Conservation (phyloP, 148 eudicot genomes). For the Fagopyrum tataricum region DNA sequence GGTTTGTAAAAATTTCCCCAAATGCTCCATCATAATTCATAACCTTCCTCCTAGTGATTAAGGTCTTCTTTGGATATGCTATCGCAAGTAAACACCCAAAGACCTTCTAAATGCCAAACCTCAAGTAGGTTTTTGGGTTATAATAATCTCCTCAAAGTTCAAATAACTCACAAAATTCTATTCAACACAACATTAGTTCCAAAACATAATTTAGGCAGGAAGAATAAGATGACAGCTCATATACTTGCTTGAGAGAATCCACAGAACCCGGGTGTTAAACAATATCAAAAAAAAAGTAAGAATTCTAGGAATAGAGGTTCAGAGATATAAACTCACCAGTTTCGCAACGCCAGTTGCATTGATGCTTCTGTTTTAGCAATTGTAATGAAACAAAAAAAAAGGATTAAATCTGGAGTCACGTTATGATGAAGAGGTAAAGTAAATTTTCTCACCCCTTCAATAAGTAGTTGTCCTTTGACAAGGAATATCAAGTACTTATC, state of each 20-base stretch:
- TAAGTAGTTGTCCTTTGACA: background rate
- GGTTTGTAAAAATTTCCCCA: too few species aligned
- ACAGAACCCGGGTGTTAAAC: background rate
- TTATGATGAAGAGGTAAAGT: background rate
- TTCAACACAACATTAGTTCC: background rate
- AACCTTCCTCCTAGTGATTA: too few species aligned
- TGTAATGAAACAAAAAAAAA: conserved; percentile 32
- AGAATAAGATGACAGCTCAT: background rate
- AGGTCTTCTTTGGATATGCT: too few species aligned
- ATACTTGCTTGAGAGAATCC: background rate
- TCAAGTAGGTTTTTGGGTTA: too few species aligned
- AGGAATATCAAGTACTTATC: background rate
- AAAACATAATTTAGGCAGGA: background rate
- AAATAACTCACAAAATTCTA: background rate
- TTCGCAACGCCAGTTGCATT: conserved; percentile 26
- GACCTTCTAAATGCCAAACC: too few species aligned
- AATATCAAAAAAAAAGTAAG: background rate
- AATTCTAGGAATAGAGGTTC: background rate
- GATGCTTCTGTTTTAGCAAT: conserved; percentile 39
- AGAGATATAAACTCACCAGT: conserved; percentile 23
- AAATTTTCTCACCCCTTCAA: background rate
- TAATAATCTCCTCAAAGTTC: too few species aligned
- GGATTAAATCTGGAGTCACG: background rate
- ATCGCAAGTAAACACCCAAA: too few species aligned
- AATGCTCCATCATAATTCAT: too few species aligned